Evolutionary conservation across 2,329 filamentous ascomycete species (phyloP), one percentile per base, ranked within the genome.

Genomic region (Acrodontium crateriforme): DNA sequence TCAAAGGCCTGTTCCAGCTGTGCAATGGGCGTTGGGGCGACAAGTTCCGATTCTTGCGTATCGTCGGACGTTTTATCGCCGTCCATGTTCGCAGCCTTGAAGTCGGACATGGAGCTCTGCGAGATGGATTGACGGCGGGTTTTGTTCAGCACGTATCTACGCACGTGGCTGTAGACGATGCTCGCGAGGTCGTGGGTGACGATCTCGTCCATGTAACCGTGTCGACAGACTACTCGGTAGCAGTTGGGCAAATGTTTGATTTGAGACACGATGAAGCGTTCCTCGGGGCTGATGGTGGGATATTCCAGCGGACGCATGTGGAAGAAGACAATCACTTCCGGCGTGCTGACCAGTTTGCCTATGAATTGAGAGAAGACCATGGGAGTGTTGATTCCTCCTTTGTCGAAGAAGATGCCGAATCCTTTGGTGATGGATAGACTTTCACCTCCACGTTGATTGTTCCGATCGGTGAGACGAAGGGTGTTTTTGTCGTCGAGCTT

Each of bases 331-430:
- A 69, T 65, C 8, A 80, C 67, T 16, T 78, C 71, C 0, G 78
- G 76, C 4, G 68, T 59, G 0, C 73, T 69, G 25, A 69, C 67
- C 36, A 84, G 74, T 46, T 83, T 83, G 27, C 64, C 67, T 7
- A 81, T 60, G 45, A 83, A 84, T 28, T 84, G 74, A 3, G 71
- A 69, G 49, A 81, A 83, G 7, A 77, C 73, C 6, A 65, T 67
- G 2, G 75, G 77, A 0, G 69, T 70, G 4, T 66, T 65, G 19
- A 70, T 65, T 23, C 78, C 78, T 1, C 69, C 64, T 53, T 85
- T 84, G 55, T 85, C 79, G 48, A 85, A 83, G 58, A 81, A 84
- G 30, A 85, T 72, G 2, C 75, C 78, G 70, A 64, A 16, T 63
- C 79, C 53, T 26, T 42, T 41, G 28, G 42, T 49, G 20, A 55